Evolutionary conservation across 345 rosid species (phyloP).

Genomic region (Eucalyptus cloeziana): DNA sequence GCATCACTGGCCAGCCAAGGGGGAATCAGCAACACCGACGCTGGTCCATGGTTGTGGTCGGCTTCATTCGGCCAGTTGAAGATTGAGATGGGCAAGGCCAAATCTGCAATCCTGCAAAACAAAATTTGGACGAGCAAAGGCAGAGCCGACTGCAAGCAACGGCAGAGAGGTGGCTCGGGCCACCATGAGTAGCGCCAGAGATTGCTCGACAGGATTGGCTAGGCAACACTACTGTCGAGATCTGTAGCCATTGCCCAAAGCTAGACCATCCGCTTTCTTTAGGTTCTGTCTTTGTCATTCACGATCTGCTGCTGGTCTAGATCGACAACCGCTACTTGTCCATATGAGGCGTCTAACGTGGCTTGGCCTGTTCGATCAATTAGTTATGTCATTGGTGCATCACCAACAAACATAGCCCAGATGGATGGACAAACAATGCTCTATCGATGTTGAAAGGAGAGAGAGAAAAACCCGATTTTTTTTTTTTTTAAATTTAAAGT

Average conservation of each 20-base stretch:
- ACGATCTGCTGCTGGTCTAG: background rate
- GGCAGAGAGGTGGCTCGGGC: background rate
- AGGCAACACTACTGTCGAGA: background rate
- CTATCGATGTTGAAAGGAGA: background rate
- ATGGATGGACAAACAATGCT: background rate
- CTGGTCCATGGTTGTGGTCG: fast-evolving
- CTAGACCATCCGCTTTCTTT: background rate
- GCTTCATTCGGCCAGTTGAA: background rate
- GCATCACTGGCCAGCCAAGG: fast-evolving
- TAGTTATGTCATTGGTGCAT: background rate
- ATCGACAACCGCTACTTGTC: background rate
- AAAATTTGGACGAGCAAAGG: background rate
- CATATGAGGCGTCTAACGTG: background rate
- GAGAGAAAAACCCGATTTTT: background rate
- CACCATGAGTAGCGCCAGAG: background rate
- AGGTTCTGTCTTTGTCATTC: background rate
- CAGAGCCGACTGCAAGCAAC: background rate
- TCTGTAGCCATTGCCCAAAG: background rate
- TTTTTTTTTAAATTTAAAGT: background rate
- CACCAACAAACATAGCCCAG: background rate
- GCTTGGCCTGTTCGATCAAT: background rate
- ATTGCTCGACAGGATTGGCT: background rate
- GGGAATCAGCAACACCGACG: background rate
- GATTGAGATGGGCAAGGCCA: background rate
- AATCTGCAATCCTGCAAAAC: background rate